These are phyloP conservation scores for Ceratocystis colombiana DNA, from an alignment of 2,329 filamentous ascomycete genomes.

Conservation along the genomic window DNA sequence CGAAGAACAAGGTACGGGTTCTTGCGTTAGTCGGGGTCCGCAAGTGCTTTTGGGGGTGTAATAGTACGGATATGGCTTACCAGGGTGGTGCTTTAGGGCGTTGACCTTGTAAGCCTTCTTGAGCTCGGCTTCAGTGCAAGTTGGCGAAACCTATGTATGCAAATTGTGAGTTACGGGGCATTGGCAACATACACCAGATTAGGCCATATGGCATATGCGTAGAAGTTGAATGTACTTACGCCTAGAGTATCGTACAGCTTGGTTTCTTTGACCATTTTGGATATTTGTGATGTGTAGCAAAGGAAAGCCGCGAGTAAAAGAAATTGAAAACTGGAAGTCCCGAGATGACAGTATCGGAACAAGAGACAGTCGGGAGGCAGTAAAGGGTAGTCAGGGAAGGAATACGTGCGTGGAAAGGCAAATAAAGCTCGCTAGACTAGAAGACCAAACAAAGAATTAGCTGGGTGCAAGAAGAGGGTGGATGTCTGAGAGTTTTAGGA, in stretches of 20 bases:
- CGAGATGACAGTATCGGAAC: background rate
- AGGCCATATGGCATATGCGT: background rate
- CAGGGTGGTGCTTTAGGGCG: slow-evolving; percentile 75
- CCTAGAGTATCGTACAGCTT: slow-evolving; percentile 71
- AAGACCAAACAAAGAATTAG: background rate
- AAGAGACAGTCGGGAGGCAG: background rate
- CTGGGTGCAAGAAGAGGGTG: background rate
- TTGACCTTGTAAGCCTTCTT: slow-evolving; percentile 84
- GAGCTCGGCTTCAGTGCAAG: slow-evolving; percentile 72
- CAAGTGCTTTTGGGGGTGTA: too few relatives aligned
- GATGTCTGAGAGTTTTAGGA: too few relatives aligned
- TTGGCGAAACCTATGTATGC: slow-evolving; percentile 56
- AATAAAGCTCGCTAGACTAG: background rate
- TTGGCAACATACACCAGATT: background rate
- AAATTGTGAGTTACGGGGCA: background rate
- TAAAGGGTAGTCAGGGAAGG: background rate
- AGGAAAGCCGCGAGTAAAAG: background rate
- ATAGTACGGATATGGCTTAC: slow-evolving; percentile 39
- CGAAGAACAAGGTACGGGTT: slow-evolving; percentile 16
- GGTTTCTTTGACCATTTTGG: slow-evolving; percentile 62
- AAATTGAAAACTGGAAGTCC: background rate
- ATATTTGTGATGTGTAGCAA: background rate
- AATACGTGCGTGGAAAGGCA: background rate
- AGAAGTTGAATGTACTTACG: slow-evolving; percentile 41
- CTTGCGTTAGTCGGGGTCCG: background rate